Evolutionary conservation across 1,284 basidiomycete genomes (phyloP), one percentile per base, ranked within the genome.

Genomic region (Ustilago bromivora): DNA sequence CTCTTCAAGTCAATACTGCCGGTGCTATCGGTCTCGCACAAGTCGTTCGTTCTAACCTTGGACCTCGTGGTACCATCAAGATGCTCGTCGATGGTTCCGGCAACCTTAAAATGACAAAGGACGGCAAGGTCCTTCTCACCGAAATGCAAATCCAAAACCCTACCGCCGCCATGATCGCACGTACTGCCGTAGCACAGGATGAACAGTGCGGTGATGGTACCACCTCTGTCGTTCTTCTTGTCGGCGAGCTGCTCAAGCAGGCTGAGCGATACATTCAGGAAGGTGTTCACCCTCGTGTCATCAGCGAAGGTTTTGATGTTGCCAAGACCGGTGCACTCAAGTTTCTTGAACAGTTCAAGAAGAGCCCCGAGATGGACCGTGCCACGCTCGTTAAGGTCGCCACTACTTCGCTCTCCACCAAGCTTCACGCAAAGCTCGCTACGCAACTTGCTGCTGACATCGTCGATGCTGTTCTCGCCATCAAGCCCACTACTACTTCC

Each of bases 111-210:
- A 97, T 99, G 94, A 99, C 97, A 81, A 99, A 99, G 89, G 97
- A 99, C 86, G 97, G 97, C 82, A 99, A 99, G 88, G 96, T 98
- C 52, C 89, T 99, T 63, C 90, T 99, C 64, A 98, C 96, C 49
- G 97, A 99, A 89, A 99, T 99, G 97, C 97, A 99, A 89, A 99
- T 99, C 84, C 81, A 90, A 88, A 99, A 99, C 87, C 97, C 97
- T 19, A 99, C 97, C 11, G 97, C 97, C 11, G 96, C 97, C 49
- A 98, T 99, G 95, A 96, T 99, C 86, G 97, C 97, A 47, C 91
- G 96, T 66, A 98, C 96, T 47, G 96, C 96, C 38, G 96, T 98
- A 17, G 96, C 96, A 1, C 96, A 99, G 87, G 96, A 99, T 84
- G 97, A 99, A 87, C 96, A 98, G 90, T 96, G 96, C 61, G 97